These are phyloP conservation scores for Fraxinus dipetala DNA, from an alignment of 305 asterid species.

Conservation along the genomic window DNA sequence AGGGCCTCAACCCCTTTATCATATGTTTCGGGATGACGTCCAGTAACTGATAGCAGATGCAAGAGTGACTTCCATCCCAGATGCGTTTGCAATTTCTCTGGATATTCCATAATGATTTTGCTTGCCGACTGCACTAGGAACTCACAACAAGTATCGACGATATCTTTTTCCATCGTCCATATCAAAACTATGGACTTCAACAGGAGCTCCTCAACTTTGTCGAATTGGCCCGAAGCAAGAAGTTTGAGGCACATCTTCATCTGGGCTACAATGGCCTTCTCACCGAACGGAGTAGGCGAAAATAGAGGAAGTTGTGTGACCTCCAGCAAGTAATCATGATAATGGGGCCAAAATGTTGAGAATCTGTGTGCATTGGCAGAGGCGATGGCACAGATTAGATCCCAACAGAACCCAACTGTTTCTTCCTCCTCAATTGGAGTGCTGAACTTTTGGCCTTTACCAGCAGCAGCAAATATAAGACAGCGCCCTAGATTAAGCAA, in stretches of 20 bases:
- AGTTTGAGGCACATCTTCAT: conserved; percentile 69
- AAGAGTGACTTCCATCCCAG: conserved; percentile 78
- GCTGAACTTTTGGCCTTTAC: conserved; percentile 84
- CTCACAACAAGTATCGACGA: conserved; percentile 68
- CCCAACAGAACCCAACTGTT: conserved; percentile 84
- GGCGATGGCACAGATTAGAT: conserved; percentile 51
- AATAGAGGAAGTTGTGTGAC: conserved; percentile 78
- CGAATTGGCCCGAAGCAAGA: conserved; percentile 43
- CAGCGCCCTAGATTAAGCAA: conserved; percentile 77
- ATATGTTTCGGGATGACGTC: conserved; percentile 83
- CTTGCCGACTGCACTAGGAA: conserved; percentile 51
- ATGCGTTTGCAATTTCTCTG: conserved; percentile 56
- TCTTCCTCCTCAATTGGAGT: conserved; percentile 90
- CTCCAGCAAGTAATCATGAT: conserved; percentile 66
- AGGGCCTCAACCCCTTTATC: conserved; percentile 69
- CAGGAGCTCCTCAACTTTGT: conserved; percentile 63
- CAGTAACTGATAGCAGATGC: conserved; percentile 74
- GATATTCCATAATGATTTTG: conserved; percentile 60
- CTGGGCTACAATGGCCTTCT: conserved; percentile 63
- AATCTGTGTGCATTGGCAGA: conserved; percentile 61
- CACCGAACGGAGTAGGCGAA: conserved; percentile 75
- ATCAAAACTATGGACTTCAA: conserved; percentile 75
- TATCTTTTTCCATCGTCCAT: conserved; percentile 75
- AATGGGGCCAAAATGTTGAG: conserved; percentile 68
- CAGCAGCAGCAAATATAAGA: conserved; percentile 78